These are phyloP conservation scores for Sclerotinia minor DNA, from an alignment of 2,329 filamentous ascomycete genomes.

Conservation along the genomic window DNA sequence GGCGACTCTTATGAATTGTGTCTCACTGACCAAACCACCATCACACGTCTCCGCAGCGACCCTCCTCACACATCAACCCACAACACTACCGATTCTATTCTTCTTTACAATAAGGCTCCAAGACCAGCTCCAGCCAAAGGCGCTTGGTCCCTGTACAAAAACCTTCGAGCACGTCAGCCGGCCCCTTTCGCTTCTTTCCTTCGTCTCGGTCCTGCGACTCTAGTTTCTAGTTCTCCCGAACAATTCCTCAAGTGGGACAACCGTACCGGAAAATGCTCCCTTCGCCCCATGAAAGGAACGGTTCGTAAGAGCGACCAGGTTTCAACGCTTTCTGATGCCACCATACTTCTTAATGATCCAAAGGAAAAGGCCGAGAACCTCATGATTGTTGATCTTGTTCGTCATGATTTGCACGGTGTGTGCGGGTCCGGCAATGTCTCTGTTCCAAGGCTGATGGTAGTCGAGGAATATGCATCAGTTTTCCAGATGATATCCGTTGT, in stretches of 20 bases:
- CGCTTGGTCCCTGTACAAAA: conserved; percentile 40
- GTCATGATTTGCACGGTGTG: conserved; percentile 87
- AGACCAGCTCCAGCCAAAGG: conserved; percentile 24
- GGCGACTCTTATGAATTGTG: conserved; percentile 47
- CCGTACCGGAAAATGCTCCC: conserved; percentile 64
- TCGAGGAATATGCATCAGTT: conserved; percentile 89
- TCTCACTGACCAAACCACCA: conserved; percentile 42
- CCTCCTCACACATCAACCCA: conserved; percentile 14
- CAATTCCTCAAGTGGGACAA: conserved; percentile 72
- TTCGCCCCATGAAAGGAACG: conserved; percentile 95
- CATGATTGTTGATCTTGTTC: conserved; percentile 97
- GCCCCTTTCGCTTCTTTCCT: conserved; percentile 71
- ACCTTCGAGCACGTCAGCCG: conserved; percentile 39
- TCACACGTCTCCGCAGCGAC: conserved; percentile 27
- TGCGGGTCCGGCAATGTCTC: conserved; percentile 71
- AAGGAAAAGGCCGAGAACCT: conserved; percentile 96
- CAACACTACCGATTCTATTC: conserved; percentile 19
- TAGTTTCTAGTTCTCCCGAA: conserved; percentile 84
- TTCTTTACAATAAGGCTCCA: conserved; percentile 27
- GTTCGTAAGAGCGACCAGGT: conserved; percentile 72
- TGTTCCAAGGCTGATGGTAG: conserved; percentile 76
- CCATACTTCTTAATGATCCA: conserved; percentile 69
- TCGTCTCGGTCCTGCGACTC: conserved; percentile 65
- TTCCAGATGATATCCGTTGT: conserved; percentile 91
- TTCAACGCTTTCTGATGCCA: conserved; percentile 70